phyloP scores from a whole-genome alignment of 257 asterid genomes.

The Euphrasia confusa region DNA sequence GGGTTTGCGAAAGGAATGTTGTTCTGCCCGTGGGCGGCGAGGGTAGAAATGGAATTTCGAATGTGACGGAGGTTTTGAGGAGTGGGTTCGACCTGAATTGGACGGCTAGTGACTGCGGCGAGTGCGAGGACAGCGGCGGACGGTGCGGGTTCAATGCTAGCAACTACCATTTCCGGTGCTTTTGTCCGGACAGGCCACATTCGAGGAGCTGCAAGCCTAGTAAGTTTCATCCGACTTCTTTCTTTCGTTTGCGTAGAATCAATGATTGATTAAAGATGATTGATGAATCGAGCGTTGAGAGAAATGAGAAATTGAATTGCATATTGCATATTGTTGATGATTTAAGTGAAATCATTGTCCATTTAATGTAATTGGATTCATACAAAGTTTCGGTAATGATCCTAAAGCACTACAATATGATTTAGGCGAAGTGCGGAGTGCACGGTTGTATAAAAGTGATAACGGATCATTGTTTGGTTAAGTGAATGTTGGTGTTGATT shows the following conservation, averaged over 20 bases:
- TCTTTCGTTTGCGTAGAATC: background rate
- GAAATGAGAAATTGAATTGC: too few species aligned
- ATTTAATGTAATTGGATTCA: too few species aligned
- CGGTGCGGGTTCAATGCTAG: slow-evolving; percentile 9
- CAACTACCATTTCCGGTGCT: background rate
- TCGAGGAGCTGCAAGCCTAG: slow-evolving; percentile 1
- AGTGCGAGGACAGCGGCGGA: slow-evolving; percentile 11
- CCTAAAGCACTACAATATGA: too few species aligned
- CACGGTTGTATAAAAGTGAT: too few species aligned
- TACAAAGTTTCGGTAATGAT: too few species aligned
- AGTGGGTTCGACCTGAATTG: slow-evolving; percentile 24
- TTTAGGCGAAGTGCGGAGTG: too few species aligned
- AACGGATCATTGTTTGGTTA: too few species aligned
- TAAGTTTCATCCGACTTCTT: background rate
- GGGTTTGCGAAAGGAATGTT: background rate
- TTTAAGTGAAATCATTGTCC: too few species aligned
- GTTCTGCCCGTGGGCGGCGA: background rate
- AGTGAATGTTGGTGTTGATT: too few species aligned
- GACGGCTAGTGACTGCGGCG: slow-evolving; percentile 28
- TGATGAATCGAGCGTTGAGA: too few species aligned
- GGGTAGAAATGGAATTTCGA: background rate
- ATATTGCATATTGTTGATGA: too few species aligned
- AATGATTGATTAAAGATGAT: too few species aligned
- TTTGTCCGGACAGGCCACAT: slow-evolving; percentile 16
- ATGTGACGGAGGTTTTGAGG: background rate